Evolutionary conservation across 129 eudicot genomes (phyloP).

Genomic region (Pittosporum tobira): DNA sequence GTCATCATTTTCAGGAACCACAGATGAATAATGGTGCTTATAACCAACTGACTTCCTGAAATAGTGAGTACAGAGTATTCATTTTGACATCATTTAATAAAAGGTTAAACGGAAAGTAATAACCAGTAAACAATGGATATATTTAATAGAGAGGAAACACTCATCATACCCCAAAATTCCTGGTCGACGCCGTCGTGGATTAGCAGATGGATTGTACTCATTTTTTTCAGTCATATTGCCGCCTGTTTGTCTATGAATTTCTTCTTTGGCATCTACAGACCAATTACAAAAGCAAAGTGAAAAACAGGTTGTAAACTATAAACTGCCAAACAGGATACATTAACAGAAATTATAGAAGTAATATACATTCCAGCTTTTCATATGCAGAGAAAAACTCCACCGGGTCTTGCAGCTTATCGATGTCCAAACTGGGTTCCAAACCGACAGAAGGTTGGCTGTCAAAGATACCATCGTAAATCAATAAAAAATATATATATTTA

Average conservation of each 20-base stretch:
- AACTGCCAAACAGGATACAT: constrained; percentile 1
- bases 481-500: neutral
- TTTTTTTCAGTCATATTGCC: constrained; percentile 17
- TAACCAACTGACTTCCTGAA: constrained; percentile 49
- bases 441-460: constrained; percentile 44
- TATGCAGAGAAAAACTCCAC: constrained; percentile 54
- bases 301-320: constrained; percentile 7
- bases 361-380: constrained; percentile 57
- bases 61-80: too few relatives aligned
- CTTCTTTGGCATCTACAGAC: constrained; percentile 43
- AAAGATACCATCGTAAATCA: constrained; percentile 16
- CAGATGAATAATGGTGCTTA: constrained; percentile 32
- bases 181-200: constrained; percentile 45
- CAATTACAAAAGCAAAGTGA: constrained; percentile 3
- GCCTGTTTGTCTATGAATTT: constrained; percentile 49
- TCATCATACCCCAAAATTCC: constrained; percentile 50
- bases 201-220: constrained; percentile 14
- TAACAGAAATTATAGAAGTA: neutral
- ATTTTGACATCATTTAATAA: neutral
- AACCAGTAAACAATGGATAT: too few relatives aligned
- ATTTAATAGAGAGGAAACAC: neutral
- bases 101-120: neutral
- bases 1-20: constrained; percentile 30
- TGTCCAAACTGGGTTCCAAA: constrained; percentile 39
- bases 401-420: constrained; percentile 47